Percentiles rank a stretch among this genome's conserved stretches.
phyloP scores from a whole-genome alignment of 495 filamentous ascomycete species.

The Talaromyces nanjingensis region DNA sequence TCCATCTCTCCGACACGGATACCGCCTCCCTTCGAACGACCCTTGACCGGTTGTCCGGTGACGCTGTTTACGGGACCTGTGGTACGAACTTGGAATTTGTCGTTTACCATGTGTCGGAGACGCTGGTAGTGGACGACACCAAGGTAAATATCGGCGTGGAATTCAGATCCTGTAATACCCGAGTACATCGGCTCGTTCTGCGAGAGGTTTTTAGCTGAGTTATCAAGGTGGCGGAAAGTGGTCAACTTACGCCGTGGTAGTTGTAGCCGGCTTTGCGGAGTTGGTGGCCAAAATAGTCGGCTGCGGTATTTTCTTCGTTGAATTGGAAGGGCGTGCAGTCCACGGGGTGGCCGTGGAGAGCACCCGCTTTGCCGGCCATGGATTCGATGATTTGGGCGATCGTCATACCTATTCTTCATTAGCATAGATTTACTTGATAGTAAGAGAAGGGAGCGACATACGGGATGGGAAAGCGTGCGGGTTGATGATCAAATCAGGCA shows the following conservation, averaged over 20 bases:
- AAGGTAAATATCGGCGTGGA: slow-evolving; percentile 92
- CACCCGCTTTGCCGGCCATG: slow-evolving; percentile 87
- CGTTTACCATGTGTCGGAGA: slow-evolving; percentile 97
- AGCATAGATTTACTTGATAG: slow-evolving; percentile 3
- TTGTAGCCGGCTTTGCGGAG: slow-evolving; percentile 92
- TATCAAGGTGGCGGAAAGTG: too few species aligned
- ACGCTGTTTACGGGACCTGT: slow-evolving; percentile 83
- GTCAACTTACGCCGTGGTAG: slow-evolving; percentile 58
- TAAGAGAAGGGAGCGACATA: slow-evolving; percentile 18
- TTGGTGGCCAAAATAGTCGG: slow-evolving; percentile 93
- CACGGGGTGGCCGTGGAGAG: slow-evolving; percentile 88
- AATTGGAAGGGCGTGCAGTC: slow-evolving; percentile 94
- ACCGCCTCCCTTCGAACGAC: slow-evolving; percentile 89
- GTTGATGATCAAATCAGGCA: slow-evolving; percentile 97
- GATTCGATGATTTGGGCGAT: slow-evolving; percentile 99
- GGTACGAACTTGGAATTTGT: slow-evolving; percentile 97
- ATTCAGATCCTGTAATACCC: slow-evolving; percentile 90
- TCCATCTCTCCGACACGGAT: slow-evolving; percentile 99
- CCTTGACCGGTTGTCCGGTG: slow-evolving; percentile 96
- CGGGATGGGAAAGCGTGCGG: slow-evolving; percentile 99
- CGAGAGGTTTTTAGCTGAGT: too few species aligned
- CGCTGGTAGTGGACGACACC: slow-evolving; percentile 97
- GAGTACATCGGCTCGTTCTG: slow-evolving; percentile 92
- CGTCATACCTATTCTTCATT: slow-evolving; percentile 61
- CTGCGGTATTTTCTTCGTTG: slow-evolving; percentile 83